Evolutionary conservation across 208 protist genomes (phyloP).

Genomic region (Acanthamoeba divionensis): DNA sequence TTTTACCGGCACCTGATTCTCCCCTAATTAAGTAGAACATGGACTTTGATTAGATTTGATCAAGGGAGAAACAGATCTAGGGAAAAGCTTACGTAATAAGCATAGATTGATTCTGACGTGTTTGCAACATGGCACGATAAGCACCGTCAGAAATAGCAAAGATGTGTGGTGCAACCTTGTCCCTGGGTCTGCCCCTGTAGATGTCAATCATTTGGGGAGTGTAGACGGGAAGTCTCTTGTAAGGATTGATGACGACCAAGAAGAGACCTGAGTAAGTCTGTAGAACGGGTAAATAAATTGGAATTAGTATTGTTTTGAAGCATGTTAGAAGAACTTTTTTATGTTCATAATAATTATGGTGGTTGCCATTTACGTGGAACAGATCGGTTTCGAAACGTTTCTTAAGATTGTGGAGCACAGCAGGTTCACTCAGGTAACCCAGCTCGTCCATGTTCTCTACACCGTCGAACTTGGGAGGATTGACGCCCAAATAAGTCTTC

Average conservation of each 20-base stretch:
- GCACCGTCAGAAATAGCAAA: constrained; percentile 70
- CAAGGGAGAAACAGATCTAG: neutral
- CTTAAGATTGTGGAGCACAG: constrained; percentile 70
- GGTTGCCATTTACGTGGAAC: constrained; percentile 62
- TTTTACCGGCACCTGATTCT: constrained; percentile 80
- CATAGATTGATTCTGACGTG: constrained; percentile 70
- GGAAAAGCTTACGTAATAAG: constrained; percentile 59
- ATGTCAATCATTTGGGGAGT: constrained; percentile 69
- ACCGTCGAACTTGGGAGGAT: constrained; percentile 62
- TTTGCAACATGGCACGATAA: constrained; percentile 68
- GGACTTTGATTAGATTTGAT: neutral
- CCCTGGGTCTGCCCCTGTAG: constrained; percentile 62
- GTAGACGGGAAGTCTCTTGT: constrained; percentile 67
- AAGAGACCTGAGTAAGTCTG: constrained; percentile 65
- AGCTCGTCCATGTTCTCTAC: constrained; percentile 71
- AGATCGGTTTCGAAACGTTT: constrained; percentile 66
- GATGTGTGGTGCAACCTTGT: constrained; percentile 71
- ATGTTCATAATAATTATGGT: neutral
- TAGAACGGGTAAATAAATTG: constrained; percentile 82
- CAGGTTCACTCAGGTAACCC: constrained; percentile 68
- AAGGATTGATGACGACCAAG: constrained; percentile 51
- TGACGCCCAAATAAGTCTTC: constrained; percentile 55
- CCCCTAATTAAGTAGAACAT: constrained; percentile 56
- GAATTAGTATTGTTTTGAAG: neutral
- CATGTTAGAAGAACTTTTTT: neutral